Evolutionary conservation across 108 stramenopile genomes (phyloP).

Genomic region (Mayamaea pseudoterrestris): DNA sequence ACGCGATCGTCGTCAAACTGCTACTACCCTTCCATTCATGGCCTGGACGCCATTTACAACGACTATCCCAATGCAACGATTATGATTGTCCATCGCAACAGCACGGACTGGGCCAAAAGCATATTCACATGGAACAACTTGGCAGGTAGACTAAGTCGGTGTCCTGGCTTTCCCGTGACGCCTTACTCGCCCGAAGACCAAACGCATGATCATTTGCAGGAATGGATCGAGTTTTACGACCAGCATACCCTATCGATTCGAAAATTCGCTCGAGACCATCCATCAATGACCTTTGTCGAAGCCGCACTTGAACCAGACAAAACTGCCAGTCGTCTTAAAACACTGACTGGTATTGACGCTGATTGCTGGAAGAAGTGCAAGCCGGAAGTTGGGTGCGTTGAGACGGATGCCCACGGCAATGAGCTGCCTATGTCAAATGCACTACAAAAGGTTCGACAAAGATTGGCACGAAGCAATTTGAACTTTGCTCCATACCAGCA

Average conservation of each 20-base stretch:
- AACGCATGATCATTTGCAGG: no score
- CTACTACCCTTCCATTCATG: constrained; percentile 11
- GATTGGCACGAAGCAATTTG: no score
- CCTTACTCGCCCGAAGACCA: background rate
- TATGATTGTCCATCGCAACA: constrained; percentile 5
- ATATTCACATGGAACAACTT: constrained; percentile 5
- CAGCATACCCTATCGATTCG: constrained; percentile 37
- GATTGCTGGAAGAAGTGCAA: constrained; percentile 8
- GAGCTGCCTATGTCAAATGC: no score
- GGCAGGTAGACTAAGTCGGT: background rate
- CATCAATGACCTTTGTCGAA: constrained; percentile 38
- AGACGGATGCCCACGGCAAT: no score
- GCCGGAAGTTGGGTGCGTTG: no score
- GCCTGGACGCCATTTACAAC: constrained; percentile 4
- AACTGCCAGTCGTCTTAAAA: constrained; percentile 18
- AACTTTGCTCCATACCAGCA: no score
- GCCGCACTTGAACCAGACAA: constrained; percentile 25
- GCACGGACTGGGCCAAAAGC: constrained; percentile 6
- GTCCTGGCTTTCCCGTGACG: constrained; percentile 2
- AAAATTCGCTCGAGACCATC: constrained; percentile 31
- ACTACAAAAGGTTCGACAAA: no score
- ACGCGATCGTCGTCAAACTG: background rate
- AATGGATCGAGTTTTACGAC: constrained; percentile 22
- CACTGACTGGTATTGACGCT: constrained; percentile 18
- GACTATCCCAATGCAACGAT: constrained; percentile 11